These are phyloP conservation scores for Climacium dendroides DNA, from an alignment of 225 moss, liverwort and hornwort species.

Conservation along the genomic window DNA sequence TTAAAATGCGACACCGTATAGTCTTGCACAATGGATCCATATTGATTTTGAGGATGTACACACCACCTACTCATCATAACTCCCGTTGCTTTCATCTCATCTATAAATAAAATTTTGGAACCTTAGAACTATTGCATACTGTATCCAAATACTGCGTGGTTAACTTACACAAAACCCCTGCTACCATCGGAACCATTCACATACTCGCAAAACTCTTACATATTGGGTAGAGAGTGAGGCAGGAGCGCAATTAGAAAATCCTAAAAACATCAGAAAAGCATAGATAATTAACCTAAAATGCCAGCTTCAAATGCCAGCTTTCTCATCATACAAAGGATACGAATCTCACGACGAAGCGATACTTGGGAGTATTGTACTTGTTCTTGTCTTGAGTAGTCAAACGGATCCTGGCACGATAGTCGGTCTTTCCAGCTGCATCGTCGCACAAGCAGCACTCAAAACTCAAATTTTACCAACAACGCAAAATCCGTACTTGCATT, in stretches of 20 bases:
- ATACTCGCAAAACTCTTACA: too few relatives aligned
- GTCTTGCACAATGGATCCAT: neutral
- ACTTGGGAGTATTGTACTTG: neutral
- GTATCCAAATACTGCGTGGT: neutral
- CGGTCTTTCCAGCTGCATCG: constrained; percentile 7
- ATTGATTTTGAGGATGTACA: neutral
- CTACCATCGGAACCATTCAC: neutral
- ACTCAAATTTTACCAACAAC: neutral
- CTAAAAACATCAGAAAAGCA: neutral
- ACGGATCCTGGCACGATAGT: neutral
- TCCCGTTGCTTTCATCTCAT: neutral
- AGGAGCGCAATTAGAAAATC: neutral
- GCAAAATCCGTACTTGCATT: neutral
- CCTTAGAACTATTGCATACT: neutral
- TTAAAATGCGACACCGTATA: neutral
- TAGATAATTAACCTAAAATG: neutral
- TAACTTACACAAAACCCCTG: neutral
- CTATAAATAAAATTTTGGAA: neutral
- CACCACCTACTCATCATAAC: neutral
- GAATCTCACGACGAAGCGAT: neutral
- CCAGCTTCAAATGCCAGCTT: neutral
- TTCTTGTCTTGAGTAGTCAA: neutral
- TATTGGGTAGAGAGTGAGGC: neutral
- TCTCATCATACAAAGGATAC: neutral
- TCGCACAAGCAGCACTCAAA: neutral